Percentiles rank a stretch among this genome's conserved stretches.
phyloP scores from a whole-genome alignment of 2,329 filamentous ascomycete species.

The Ophiostoma ulmi region DNA sequence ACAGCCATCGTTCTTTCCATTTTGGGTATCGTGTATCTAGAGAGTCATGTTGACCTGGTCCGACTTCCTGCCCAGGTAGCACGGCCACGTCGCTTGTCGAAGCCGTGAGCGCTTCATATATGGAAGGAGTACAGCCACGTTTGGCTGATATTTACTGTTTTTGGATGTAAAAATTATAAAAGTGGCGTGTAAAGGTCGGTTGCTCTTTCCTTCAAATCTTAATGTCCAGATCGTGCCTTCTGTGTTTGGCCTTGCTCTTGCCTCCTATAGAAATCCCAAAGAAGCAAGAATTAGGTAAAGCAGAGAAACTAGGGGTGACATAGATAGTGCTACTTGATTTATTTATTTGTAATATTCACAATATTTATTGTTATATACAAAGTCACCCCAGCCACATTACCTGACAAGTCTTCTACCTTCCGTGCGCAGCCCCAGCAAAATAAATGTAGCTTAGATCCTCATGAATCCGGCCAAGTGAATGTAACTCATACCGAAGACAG shows the following conservation, averaged over 20 bases:
- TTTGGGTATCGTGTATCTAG: neutral
- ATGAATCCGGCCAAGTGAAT: neutral
- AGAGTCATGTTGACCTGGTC: neutral
- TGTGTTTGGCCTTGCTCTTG: neutral
- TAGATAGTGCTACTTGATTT: neutral
- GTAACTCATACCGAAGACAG: neutral
- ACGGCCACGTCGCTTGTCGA: conserved; percentile 1
- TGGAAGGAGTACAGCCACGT: neutral
- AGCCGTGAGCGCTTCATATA: neutral
- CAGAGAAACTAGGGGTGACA: neutral
- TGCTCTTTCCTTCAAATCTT: neutral
- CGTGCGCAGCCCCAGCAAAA: too few species aligned
- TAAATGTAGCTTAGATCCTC: neutral
- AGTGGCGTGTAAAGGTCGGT: neutral
- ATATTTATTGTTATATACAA: too few species aligned
- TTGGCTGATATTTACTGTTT: neutral
- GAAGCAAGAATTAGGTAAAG: neutral
- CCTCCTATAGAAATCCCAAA: neutral
- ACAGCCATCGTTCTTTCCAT: neutral
- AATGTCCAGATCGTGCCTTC: neutral
- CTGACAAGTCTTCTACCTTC: too few species aligned
- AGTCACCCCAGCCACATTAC: too few species aligned
- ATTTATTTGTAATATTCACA: too few species aligned
- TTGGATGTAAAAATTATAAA: neutral
- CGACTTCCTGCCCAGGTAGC: neutral